Evolutionary conservation across 1,284 basidiomycete genomes (phyloP), one percentile per base, ranked within the genome.

Genomic region (Ceratobasidium sp.): DNA sequence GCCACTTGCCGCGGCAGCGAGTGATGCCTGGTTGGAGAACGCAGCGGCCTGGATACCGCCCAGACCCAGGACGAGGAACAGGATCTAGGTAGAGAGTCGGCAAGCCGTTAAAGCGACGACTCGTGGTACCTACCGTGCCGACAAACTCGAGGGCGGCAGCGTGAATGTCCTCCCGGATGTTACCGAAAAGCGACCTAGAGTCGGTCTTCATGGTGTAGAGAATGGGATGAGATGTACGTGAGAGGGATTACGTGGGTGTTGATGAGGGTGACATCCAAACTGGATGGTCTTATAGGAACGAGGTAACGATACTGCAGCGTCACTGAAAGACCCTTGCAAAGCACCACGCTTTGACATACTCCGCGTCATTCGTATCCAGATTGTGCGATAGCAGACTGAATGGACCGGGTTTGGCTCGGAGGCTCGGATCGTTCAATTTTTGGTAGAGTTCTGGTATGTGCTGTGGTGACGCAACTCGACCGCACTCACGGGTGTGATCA

Each of bases 1-100:
- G 25, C 25, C 34, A 40, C 56, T 50, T 25, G 70, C 55, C 5
- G 52, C 64, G 20, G 52, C 49, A 1, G 52, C 25, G 0, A 69
- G n/a, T 10, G 68, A 49, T 10, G 68, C 35, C 17, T 45, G 50
- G 53, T 65, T 71, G 22, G 68, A 69, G 15, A 56, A 55, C 13
- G 60, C 60, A 0, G 60, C 68, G 20, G 70, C 70, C 45, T 71
- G 70, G 31, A 71, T 55, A n/a, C 70, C 70, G n/a, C 70, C 70
- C 34, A 70, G 32, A 6, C 54, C 69, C 43, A 70, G 64, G 17
- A 70, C 35, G 32, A 70, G 40, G 45, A 70, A 70, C 15, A 70
- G 29, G 20, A 70, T 58, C 62, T 65, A 25, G 55, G 34, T 3
- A 12, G 40, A 43, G 10, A 47, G 22, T 20, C 7, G 6, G 22